phyloP scores from a whole-genome alignment of 2,329 filamentous ascomycete species.

The Sporothrix protearum region DNA sequence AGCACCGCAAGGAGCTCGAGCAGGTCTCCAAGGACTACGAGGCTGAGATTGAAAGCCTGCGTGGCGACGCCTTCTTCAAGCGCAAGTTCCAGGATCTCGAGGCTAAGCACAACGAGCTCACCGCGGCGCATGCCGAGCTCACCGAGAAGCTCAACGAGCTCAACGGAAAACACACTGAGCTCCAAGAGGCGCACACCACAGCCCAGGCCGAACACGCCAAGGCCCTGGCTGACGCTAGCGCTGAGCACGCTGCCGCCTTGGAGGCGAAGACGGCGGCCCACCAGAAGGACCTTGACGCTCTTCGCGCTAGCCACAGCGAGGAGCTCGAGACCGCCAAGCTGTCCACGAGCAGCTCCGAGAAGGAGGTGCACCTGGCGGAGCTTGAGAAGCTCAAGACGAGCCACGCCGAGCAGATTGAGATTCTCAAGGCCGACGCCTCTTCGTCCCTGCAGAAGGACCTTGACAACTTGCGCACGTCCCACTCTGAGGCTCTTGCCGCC shows the following conservation, averaged over 20 bases:
- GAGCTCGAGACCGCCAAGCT: constrained; percentile 57
- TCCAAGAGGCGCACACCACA: constrained; percentile 32
- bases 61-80: constrained; percentile 62
- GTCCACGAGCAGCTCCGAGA: constrained; percentile 47
- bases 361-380: constrained; percentile 48
- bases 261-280: constrained; percentile 52
- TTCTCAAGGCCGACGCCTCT: constrained; percentile 31
- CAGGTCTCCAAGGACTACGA: constrained; percentile 60
- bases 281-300: constrained; percentile 51
- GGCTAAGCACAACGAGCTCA: constrained; percentile 51
- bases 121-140: constrained; percentile 19
- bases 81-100: constrained; percentile 61
- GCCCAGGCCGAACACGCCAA: constrained; percentile 41
- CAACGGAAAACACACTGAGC: constrained; percentile 55
- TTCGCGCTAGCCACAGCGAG: constrained; percentile 56
- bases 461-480: constrained; percentile 42
- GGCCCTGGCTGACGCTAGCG: constrained; percentile 43
- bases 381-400: constrained; percentile 53
- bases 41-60: constrained; percentile 61
- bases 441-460: constrained; percentile 37
- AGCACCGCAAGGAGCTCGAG: constrained; percentile 57
- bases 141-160: too few species aligned
- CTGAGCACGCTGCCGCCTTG: constrained; percentile 46
- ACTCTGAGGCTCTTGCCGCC: constrained; percentile 42
- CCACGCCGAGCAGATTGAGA: constrained; percentile 47